Percentiles rank a stretch among this genome's conserved stretches.
Evolutionary conservation across 176 grass and related monocot species (phyloP).

Genomic region (Carex cristatella): DNA sequence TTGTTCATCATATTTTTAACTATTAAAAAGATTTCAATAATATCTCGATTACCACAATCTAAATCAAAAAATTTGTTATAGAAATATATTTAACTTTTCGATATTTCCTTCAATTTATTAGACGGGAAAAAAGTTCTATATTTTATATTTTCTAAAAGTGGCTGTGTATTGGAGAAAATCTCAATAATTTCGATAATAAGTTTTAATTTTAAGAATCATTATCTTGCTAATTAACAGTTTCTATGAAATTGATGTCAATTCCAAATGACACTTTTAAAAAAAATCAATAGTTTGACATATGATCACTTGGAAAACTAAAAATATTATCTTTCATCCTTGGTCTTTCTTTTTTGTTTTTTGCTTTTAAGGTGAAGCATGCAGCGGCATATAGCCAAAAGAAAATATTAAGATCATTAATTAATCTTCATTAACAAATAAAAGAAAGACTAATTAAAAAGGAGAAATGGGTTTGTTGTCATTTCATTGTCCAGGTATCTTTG

Average conservation of each 20-base stretch:
- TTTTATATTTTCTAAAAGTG: too few relatives aligned
- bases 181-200: not conserved
- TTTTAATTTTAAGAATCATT: not conserved
- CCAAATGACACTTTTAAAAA: too few relatives aligned
- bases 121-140: too few relatives aligned
- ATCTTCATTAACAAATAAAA: not conserved
- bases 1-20: not conserved
- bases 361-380: not conserved
- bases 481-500: slow-evolving; percentile 28
- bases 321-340: not conserved
- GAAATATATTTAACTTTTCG: too few relatives aligned
- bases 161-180: too few relatives aligned
- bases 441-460: not conserved
- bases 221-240: not conserved
- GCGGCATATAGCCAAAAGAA: not conserved
- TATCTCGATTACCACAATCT: not conserved
- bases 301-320: not conserved
- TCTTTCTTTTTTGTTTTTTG: not conserved
- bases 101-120: too few relatives aligned
- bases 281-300: too few relatives aligned
- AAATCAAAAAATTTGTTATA: too few relatives aligned
- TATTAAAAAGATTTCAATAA: not conserved
- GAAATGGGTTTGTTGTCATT: slow-evolving; percentile 6
- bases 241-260: too few relatives aligned
- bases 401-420: not conserved